phyloP scores from a whole-genome alignment of 768 basidiomycete genomes.

The Hebeloma cylindrosporum region DNA sequence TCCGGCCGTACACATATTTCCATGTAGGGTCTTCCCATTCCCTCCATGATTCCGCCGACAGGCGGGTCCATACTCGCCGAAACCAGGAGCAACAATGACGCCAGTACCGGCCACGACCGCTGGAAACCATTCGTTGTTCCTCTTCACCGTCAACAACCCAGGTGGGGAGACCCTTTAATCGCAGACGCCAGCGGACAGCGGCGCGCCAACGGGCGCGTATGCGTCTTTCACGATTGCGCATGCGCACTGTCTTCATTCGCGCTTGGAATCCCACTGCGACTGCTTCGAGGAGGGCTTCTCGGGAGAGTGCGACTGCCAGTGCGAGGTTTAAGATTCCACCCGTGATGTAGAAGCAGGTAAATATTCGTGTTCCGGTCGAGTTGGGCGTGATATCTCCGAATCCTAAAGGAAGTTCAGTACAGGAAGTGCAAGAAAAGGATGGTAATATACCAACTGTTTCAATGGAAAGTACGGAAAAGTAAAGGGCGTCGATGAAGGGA shows the following conservation, averaged over 20 bases:
- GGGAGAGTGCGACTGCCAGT: constrained; percentile 60
- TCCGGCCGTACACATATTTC: constrained; percentile 33
- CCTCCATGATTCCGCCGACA: constrained; percentile 16
- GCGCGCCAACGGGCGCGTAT: constrained; percentile 56
- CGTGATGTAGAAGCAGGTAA: constrained; percentile 55
- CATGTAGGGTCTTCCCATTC: constrained; percentile 24
- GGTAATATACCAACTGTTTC: constrained; percentile 56
- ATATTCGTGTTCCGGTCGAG: constrained; percentile 52
- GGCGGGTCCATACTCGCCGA: constrained; percentile 10
- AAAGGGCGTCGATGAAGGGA: constrained; percentile 71
- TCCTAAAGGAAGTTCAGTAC: constrained; percentile 34
- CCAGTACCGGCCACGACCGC: constrained; percentile 1
- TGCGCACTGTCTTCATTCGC: constrained; percentile 48
- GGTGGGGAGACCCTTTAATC: constrained; percentile 43
- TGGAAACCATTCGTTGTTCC: constrained; percentile 8
- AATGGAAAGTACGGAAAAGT: constrained; percentile 73
- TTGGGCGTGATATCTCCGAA: constrained; percentile 75
- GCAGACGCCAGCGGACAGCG: constrained; percentile 65
- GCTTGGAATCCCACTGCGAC: constrained; percentile 64
- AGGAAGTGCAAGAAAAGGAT: not conserved
- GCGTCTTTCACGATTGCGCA: constrained; percentile 46
- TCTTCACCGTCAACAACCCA: constrained; percentile 49
- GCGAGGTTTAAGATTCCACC: constrained; percentile 66
- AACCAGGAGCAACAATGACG: constrained; percentile 18
- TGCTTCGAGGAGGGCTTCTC: constrained; percentile 73